Base-by-base conservation (phyloP, 805 yeast genomes). In the Scheffersomyces ergatensis region DNA sequence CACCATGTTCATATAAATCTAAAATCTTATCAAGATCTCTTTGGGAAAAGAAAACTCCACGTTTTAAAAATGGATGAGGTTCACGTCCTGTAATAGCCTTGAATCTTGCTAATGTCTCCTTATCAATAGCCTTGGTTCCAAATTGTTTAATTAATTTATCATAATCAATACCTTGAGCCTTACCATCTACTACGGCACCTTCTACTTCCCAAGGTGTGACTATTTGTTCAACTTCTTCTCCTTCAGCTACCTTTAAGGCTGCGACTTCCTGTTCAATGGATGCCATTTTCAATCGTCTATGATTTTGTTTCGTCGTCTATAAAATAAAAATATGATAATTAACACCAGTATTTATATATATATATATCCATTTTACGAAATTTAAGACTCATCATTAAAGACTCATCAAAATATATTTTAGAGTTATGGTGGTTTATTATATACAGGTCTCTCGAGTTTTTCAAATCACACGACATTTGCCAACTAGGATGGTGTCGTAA, bases 201-300 rank as follows among this genome's bases (percentile, higher is more conserved):
- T 87, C 96, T 23, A 93, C 99, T 62, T 93, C 99, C 99, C 99
- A 93, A 36, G 99, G 99, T 1, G 99, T 93, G 41, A 70, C 56
- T 36, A 53, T 55, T 51, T 70, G 76, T 30, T 66, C 72, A n/a
- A 54, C 47, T 21, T 27, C 53, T 7, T 45, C 42, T 19, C 29
- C 54, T 7, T 45, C 43, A 9, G 26, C 30, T 11, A 50, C 13
- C 2, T 39, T 31, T 34, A 53, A 42, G 21, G 42, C 37, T 18
- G 46, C 41, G 14, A 53, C 48, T 32, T 44, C 42, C 23, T 51
- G 47, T 39, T 51, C 56, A n/a, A 51, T 21, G 24, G 24, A 21
- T 21, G 9, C 24, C 9, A 21, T 21, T 21, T n/a, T n/a, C n/a
- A n/a, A n/a, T n/a, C n/a, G n/a, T n/a, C n/a, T n/a, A n/a, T n/a